These are phyloP conservation scores for Suillus subalutaceus DNA, from an alignment of 768 basidiomycete genomes.

Conservation along the genomic window DNA sequence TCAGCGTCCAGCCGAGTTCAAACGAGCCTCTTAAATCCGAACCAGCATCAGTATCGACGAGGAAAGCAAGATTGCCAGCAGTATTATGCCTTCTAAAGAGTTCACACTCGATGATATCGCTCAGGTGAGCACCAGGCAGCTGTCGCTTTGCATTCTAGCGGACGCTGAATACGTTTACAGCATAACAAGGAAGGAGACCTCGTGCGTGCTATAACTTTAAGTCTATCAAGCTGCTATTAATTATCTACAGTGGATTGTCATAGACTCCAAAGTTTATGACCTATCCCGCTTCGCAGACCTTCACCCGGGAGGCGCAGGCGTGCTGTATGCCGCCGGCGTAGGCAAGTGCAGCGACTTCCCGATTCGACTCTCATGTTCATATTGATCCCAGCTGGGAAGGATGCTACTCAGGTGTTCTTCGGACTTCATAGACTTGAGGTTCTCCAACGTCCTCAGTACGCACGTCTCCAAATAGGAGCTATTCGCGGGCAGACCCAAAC, in stretches of 20 bases:
- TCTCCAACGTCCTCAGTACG: constrained; percentile 71
- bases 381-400: constrained; percentile 58
- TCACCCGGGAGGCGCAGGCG: constrained; percentile 84
- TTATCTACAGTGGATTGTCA: constrained; percentile 67
- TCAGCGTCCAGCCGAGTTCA: not conserved
- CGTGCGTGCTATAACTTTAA: constrained; percentile 41
- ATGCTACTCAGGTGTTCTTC: constrained; percentile 82
- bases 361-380: not conserved
- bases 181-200: constrained; percentile 88
- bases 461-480: constrained; percentile 68
- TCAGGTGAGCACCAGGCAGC: constrained; percentile 46
- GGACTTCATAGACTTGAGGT: constrained; percentile 85
- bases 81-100: constrained; percentile 29
- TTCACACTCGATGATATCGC: constrained; percentile 65
- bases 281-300: constrained; percentile 79
- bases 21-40: not conserved
- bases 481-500: constrained; percentile 58
- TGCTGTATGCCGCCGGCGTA: constrained; percentile 65
- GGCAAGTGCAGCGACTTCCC: constrained; percentile 45
- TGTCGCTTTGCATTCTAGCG: not conserved
- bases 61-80: not conserved
- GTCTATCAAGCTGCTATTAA: constrained; percentile 7
- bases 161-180: constrained; percentile 40
- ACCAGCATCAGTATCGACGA: not conserved
- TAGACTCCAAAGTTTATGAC: constrained; percentile 83